Evolutionary conservation across 2,329 filamentous ascomycete genomes (phyloP), one percentile per base, ranked within the genome.

Genomic region (Ophiostoma angusticollis): DNA sequence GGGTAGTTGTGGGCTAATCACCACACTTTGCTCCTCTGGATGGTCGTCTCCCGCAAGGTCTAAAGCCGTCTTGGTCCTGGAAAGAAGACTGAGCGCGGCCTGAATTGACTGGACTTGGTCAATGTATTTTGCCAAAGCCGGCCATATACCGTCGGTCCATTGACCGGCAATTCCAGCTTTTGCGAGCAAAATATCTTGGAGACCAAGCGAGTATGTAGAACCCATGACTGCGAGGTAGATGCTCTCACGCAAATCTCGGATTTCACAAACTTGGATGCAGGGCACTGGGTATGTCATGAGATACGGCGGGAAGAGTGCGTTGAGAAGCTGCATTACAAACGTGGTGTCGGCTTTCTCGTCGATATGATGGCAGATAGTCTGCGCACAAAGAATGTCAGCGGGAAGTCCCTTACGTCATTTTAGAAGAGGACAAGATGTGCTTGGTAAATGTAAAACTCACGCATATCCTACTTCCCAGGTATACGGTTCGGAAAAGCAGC

Each of bases 271-370:
- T 2, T 14, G 21, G 34, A 49, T 45, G 3, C 21, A 37, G 1
- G 37, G 41, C 3, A 43, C 40, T 1, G 45, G 48, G 19, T 47
- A 50, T 1, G 41, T 37, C 29, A 43, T 23, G 13, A 45, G 38
- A n/a, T 49, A 47, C 0, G 48, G 48, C 2, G 48, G 48, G 23
- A 50, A 46, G 2, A 50, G 37, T 1, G 48, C 39, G 37, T 50
- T 50, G 18, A 49, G 35, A 1, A 50, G 33, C 31, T 46, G 43
- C 28, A 48, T 31, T 5, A 46, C 22, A 25, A 47, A 46, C 2
- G 21, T 11, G 11, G 33, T 19, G 17, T 30, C 40, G 7, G 21
- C 27, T 1, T 17, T 30, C 4, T 32, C 30, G 5, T 32, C 21
- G 16, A 50, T 13, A 6, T 48, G 46, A 16, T 47, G 36, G n/a